Conservation (phyloP, 176 grass and related monocot species). For the Poa pratensis region DNA sequence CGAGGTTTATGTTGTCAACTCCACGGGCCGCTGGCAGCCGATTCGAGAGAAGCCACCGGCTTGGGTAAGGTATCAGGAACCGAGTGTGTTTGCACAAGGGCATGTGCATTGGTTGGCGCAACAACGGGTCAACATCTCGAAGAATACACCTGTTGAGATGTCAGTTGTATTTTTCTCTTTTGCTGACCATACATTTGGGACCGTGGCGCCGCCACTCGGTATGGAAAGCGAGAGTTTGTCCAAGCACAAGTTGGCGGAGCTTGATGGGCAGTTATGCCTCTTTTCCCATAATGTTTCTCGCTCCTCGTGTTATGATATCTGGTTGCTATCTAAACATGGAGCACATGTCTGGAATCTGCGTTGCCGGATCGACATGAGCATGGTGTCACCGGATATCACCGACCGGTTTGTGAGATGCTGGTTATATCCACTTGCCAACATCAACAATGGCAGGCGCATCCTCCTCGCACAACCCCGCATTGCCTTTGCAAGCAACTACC, state of each 20-base stretch:
- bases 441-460: background rate
- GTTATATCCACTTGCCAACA: background rate
- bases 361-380: background rate
- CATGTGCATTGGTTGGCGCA: background rate
- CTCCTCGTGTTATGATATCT: background rate
- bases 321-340: background rate
- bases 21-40: background rate
- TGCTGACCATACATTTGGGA: background rate
- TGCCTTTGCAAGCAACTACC: background rate
- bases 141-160: background rate
- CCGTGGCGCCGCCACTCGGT: background rate
- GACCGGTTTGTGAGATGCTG: background rate
- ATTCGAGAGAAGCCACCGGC: background rate
- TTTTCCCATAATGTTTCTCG: background rate
- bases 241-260: background rate
- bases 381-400: background rate
- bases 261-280: background rate
- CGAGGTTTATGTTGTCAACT: background rate
- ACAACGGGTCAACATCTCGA: background rate
- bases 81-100: background rate
- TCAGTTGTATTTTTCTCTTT: background rate
- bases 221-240: background rate
- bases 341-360: background rate
- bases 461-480: background rate
- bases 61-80: background rate